Evolutionary conservation across 176 grass and related monocot species (phyloP).

Genomic region (Oryza meyeriana): DNA sequence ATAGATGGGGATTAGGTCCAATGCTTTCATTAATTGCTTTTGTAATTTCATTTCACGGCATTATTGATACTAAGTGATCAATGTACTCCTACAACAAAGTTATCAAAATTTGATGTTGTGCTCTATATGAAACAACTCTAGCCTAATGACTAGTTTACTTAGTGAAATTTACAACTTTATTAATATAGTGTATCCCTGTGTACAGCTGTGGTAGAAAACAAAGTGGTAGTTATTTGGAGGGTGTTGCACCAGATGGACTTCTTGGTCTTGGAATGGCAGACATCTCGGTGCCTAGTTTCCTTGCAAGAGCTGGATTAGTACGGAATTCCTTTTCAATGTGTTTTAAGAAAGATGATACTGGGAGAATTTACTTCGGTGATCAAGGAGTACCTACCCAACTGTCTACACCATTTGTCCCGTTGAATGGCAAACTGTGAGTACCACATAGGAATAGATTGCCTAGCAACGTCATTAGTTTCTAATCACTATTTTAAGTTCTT

Average conservation of each 20-base stretch:
- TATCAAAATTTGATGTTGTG: background rate
- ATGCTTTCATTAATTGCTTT: background rate
- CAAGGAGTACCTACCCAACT: slow-evolving; percentile 75
- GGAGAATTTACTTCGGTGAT: slow-evolving; percentile 92
- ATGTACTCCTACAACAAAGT: background rate
- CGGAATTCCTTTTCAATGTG: slow-evolving; percentile 89
- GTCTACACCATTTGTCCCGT: slow-evolving; percentile 78
- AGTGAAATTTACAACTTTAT: slow-evolving; percentile 8
- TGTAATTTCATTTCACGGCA: background rate
- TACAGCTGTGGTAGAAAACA: slow-evolving; percentile 90
- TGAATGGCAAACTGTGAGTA: slow-evolving; percentile 87
- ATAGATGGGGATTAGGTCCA: background rate
- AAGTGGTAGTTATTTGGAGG: slow-evolving; percentile 87
- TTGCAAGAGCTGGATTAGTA: slow-evolving; percentile 82
- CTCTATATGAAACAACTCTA: background rate
- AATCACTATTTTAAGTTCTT: slow-evolving; percentile 1
- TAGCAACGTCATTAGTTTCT: background rate
- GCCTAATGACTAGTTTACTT: slow-evolving; percentile 14
- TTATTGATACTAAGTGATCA: background rate
- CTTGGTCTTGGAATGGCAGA: slow-evolving; percentile 87
- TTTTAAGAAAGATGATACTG: slow-evolving; percentile 81
- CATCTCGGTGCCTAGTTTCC: slow-evolving; percentile 93
- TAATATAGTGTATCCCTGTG: slow-evolving; percentile 5
- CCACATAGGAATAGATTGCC: background rate
- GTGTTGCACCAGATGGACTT: slow-evolving; percentile 92